These are phyloP conservation scores for Ceratocystis ficicola DNA, from an alignment of 2,329 filamentous ascomycete genomes.

Conservation along the genomic window DNA sequence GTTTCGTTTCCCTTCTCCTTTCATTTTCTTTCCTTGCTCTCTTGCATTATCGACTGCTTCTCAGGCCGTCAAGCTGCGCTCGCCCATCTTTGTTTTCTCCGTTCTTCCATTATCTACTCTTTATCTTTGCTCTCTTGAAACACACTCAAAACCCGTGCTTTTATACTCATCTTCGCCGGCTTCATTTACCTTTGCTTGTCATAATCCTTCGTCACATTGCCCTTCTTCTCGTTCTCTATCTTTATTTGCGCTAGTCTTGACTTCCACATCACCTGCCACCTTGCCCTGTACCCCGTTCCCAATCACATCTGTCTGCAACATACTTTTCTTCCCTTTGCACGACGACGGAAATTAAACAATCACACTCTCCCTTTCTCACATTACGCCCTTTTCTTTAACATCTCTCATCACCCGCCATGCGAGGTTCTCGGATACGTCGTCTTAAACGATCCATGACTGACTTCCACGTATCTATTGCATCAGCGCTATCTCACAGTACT, in stretches of 20 bases:
- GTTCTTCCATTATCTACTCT: neutral
- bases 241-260: neutral
- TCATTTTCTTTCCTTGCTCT: neutral
- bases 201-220: neutral
- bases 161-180: neutral
- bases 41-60: neutral
- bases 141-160: neutral
- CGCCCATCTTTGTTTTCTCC: neutral
- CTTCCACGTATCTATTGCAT: conserved; percentile 19
- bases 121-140: neutral
- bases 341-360: no score
- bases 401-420: conserved; percentile 17
- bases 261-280: neutral
- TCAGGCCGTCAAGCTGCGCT: neutral
- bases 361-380: neutral
- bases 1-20: conserved; percentile 10
- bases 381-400: conserved; percentile 12
- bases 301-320: neutral
- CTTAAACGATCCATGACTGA: conserved; percentile 17
- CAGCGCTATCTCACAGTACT: conserved; percentile 13
- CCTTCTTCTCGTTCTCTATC: neutral
- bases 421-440: conserved; percentile 17
- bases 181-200: neutral
- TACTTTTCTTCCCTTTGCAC: neutral
- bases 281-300: neutral